Evolutionary conservation across 1,284 basidiomycete species (phyloP).

Genomic region (Ceratobasidium sp.): DNA sequence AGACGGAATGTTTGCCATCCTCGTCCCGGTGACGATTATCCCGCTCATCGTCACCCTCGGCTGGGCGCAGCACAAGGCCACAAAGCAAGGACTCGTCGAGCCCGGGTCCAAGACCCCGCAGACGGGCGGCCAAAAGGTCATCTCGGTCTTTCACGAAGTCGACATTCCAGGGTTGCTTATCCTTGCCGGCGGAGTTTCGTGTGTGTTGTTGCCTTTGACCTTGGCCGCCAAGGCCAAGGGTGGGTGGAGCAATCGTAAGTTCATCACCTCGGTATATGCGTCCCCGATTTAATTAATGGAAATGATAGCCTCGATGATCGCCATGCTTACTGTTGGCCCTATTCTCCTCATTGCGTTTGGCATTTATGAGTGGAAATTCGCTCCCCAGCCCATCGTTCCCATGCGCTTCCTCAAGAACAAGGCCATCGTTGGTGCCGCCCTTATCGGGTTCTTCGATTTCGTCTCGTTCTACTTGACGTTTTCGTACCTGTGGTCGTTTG

Average conservation of each 20-base stretch:
- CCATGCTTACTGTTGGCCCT: slow-evolving; percentile 61
- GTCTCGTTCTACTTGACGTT: slow-evolving; percentile 69
- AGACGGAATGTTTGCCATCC: slow-evolving; percentile 72
- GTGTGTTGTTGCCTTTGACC: slow-evolving; percentile 73
- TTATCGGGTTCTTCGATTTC: slow-evolving; percentile 76
- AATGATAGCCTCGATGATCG: slow-evolving; percentile 59
- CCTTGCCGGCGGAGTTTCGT: slow-evolving; percentile 63
- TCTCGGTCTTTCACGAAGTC: slow-evolving; percentile 55
- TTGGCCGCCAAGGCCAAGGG: slow-evolving; percentile 55
- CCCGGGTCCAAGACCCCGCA: slow-evolving; percentile 33
- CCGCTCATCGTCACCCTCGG: slow-evolving; percentile 70
- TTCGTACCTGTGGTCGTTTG: slow-evolving; percentile 67
- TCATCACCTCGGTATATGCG: not conserved
- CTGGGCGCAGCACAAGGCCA: slow-evolving; percentile 73
- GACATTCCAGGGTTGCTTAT: slow-evolving; percentile 73
- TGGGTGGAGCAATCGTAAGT: slow-evolving; percentile 56
- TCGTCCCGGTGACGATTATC: slow-evolving; percentile 60
- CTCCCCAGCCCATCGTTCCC: slow-evolving; percentile 61
- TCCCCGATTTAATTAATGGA: not conserved
- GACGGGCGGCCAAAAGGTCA: slow-evolving; percentile 43
- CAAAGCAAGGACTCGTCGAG: slow-evolving; percentile 56
- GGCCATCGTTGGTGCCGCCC: slow-evolving; percentile 64
- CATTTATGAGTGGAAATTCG: slow-evolving; percentile 59
- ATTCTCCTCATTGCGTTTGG: slow-evolving; percentile 52
- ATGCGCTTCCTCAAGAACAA: slow-evolving; percentile 63